A percentile compares a stretch with the other conserved stretches of the same genome.
Conservation (phyloP, 257 asterid genomes). For the Solanum gracilifrons region DNA sequence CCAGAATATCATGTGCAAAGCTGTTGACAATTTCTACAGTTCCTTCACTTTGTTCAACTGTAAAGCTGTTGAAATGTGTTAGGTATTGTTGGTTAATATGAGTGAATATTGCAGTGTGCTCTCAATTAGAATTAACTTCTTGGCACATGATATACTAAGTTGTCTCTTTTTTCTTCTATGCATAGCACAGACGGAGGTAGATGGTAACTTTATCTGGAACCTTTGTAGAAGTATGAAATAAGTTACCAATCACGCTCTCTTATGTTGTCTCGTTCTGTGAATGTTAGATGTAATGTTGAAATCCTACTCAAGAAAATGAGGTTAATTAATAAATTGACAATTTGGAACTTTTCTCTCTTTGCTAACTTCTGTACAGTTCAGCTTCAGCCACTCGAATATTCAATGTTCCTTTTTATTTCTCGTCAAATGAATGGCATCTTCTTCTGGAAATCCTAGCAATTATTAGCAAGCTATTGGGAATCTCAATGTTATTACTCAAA, state of each 20-base stretch:
- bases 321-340: background rate
- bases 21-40: background rate
- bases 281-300: background rate
- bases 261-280: background rate
- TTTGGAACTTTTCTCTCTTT: background rate
- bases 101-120: background rate
- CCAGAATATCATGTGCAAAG: background rate
- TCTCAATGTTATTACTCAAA: background rate
- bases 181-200: background rate
- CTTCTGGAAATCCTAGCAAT: background rate
- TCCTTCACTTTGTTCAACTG: background rate
- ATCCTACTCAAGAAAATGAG: background rate
- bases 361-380: background rate
- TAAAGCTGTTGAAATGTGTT: background rate
- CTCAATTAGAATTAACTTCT: background rate
- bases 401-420: background rate
- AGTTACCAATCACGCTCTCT: background rate
- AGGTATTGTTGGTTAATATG: background rate
- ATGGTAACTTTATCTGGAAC: background rate
- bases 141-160: background rate
- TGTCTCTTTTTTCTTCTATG: background rate
- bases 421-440: background rate
- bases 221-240: background rate
- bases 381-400: background rate
- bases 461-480: background rate